A percentile compares a stretch with the other conserved stretches of the same genome.
Evolutionary conservation across 495 filamentous ascomycete genomes (phyloP).

Genomic region (Neurospora pannonica): DNA sequence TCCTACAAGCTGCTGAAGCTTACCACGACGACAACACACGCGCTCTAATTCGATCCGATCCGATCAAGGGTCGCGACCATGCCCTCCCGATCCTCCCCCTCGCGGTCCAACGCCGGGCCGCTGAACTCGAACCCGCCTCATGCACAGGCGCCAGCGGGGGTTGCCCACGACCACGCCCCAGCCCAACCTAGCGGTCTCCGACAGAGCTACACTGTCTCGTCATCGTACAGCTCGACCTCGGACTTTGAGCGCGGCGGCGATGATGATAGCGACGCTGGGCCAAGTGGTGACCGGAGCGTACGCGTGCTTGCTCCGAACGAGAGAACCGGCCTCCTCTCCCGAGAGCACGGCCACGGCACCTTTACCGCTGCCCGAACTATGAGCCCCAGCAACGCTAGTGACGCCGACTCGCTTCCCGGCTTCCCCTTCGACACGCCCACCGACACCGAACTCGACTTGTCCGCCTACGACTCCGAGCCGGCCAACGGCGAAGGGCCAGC

Average conservation of each 20-base stretch:
- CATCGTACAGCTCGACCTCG: constrained; percentile 15
- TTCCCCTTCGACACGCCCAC: constrained; percentile 17
- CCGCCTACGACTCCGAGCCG: constrained; percentile 6
- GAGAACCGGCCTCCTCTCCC: constrained; percentile 31
- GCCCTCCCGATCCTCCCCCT: constrained; percentile 4
- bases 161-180: constrained; percentile 24
- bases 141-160: background rate
- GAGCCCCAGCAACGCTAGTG: constrained; percentile 27
- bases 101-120: background rate
- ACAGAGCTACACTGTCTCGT: constrained; percentile 31
- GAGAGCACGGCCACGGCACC: constrained; percentile 48
- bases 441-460: constrained; percentile 14
- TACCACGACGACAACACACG: background rate
- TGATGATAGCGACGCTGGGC: constrained; percentile 15
- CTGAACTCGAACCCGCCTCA: background rate
- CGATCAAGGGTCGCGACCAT: constrained; percentile 1
- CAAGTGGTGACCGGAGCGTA: constrained; percentile 3
- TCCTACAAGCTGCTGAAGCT: background rate
- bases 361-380: constrained; percentile 56
- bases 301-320: constrained; percentile 20
- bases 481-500: constrained; percentile 11
- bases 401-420: constrained; percentile 11
- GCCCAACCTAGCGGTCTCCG: constrained; percentile 34
- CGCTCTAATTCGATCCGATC: background rate
- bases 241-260: constrained; percentile 2